phyloP scores from a whole-genome alignment of 345 rosid genomes.

The Viola odorata region DNA sequence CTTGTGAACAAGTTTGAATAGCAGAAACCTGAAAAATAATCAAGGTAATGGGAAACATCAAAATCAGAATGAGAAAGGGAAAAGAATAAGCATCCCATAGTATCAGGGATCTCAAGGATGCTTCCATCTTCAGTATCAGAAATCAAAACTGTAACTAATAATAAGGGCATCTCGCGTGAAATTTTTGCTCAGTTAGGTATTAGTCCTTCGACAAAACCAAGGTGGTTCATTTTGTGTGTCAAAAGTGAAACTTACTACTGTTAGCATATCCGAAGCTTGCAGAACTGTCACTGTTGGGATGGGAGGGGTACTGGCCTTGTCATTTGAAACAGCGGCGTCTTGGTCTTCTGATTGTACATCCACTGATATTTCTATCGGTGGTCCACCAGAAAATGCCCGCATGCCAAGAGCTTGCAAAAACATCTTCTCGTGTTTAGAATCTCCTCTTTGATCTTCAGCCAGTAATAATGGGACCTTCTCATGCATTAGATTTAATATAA shows the following conservation, averaged over 20 bases:
- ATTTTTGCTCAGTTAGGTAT: neutral
- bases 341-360: constrained; percentile 36
- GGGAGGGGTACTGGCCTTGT: constrained; percentile 30
- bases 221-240: neutral
- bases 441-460: constrained; percentile 46
- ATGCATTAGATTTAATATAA: constrained; percentile 61
- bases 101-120: neutral
- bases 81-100: neutral
- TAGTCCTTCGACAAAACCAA: neutral
- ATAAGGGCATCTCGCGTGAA: neutral
- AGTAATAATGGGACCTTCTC: constrained; percentile 44
- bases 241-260: constrained; percentile 36
- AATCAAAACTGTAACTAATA: neutral
- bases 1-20: constrained; percentile 61
- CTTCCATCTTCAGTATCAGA: neutral
- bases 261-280: constrained; percentile 57
- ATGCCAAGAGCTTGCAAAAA: constrained; percentile 72
- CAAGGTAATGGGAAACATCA: constrained; percentile 21
- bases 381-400: constrained; percentile 39
- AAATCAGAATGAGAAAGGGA: neutral
- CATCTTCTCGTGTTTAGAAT: constrained; percentile 55
- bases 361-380: constrained; percentile 36
- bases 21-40: constrained; percentile 51
- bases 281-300: constrained; percentile 28
- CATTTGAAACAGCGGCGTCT: constrained; percentile 29